These are phyloP conservation scores for Septoria petroselini DNA, from an alignment of 2,329 filamentous ascomycete genomes.

Conservation along the genomic window DNA sequence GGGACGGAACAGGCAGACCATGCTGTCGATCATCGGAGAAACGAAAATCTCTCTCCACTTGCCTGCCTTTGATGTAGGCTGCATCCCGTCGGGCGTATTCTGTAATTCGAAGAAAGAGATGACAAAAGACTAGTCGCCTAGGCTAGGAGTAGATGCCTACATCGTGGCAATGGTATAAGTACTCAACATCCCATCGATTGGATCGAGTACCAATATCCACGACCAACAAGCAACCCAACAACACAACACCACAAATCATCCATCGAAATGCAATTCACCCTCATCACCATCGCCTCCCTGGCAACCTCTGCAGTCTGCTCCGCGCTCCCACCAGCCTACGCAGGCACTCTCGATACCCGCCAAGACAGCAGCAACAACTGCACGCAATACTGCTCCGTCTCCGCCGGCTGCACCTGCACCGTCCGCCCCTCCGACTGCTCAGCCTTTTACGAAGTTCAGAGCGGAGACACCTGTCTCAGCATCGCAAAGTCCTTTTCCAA, in stretches of 20 bases:
- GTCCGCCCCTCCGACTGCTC: conserved; percentile 28
- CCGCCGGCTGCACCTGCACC: conserved; percentile 26
- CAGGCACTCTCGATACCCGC: conserved; percentile 19
- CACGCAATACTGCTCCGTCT: conserved; percentile 26
- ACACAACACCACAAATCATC: not conserved
- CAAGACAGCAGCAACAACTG: conserved; percentile 20
- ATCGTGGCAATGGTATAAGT: conserved; percentile 2
- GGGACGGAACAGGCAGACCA: conserved; percentile 18
- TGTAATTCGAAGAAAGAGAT: conserved; percentile 1
- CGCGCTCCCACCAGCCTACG: conserved; percentile 21
- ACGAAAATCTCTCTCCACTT: conserved; percentile 5
- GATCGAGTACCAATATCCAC: not conserved
- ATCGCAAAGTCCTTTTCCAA: conserved; percentile 36
- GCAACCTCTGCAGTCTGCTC: conserved; percentile 19
- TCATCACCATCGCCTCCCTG: conserved; percentile 23
- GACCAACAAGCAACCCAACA: not conserved
- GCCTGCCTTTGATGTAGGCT: conserved; percentile 16
- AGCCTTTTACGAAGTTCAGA: conserved; percentile 32
- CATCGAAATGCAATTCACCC: conserved; percentile 22
- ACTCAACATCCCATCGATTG: not conserved
- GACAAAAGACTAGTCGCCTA: conserved; percentile 11
- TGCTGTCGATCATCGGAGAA: conserved; percentile 20
- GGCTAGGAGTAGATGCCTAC: not conserved
- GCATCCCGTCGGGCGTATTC: conserved; percentile 15
- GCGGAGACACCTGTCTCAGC: conserved; percentile 35